These are phyloP conservation scores for Tuber brumale DNA, from an alignment of 495 filamentous ascomycete genomes.

Conservation along the genomic window DNA sequence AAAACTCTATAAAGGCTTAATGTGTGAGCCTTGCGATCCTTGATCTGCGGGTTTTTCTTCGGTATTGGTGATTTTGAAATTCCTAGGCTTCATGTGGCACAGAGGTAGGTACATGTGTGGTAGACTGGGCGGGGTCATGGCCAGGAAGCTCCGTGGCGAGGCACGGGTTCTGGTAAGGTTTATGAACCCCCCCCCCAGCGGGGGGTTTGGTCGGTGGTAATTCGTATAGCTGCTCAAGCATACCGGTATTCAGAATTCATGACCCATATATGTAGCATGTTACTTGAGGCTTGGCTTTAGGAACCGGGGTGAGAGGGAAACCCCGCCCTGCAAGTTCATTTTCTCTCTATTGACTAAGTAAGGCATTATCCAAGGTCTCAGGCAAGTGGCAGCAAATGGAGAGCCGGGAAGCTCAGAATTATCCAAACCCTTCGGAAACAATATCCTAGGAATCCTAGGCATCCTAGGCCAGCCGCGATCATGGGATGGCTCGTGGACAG, in stretches of 20 bases:
- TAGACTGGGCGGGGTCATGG: background rate
- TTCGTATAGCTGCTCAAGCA: background rate
- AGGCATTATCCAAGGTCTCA: background rate
- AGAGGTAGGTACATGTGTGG: background rate
- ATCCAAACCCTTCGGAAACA: background rate
- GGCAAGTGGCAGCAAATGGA: background rate
- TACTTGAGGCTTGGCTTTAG: background rate
- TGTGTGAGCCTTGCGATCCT: background rate
- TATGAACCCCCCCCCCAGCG: too few species aligned
- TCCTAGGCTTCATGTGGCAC: background rate
- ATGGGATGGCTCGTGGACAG: background rate
- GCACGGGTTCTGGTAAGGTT: background rate
- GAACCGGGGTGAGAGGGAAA: background rate
- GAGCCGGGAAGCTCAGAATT: background rate
- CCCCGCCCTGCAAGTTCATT: too few species aligned
- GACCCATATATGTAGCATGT: background rate
- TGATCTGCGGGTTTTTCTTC: background rate
- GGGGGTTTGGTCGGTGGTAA: background rate
- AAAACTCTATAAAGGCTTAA: background rate
- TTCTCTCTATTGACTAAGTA: background rate
- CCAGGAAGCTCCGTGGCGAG: background rate
- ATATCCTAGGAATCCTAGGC: background rate
- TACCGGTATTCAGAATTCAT: background rate
- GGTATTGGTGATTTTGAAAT: background rate
- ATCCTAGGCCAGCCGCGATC: too few species aligned